Conservation (phyloP, 2,329 filamentous ascomycete genomes). For the Purpureocillium lavendulum region DNA sequence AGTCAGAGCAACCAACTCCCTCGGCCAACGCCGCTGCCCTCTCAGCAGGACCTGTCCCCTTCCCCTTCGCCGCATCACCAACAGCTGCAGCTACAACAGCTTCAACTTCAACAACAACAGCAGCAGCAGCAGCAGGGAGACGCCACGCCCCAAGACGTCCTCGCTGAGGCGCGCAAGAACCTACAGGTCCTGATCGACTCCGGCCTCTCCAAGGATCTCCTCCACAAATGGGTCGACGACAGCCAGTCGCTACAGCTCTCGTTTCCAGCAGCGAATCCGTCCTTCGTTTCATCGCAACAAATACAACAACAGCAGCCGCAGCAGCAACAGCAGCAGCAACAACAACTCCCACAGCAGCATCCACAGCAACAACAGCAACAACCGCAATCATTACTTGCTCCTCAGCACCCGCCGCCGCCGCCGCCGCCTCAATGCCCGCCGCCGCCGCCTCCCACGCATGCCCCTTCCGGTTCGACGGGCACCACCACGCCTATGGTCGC, state of each 20-base stretch:
- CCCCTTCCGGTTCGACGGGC: constrained; percentile 11
- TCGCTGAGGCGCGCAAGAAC: constrained; percentile 36
- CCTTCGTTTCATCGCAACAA: constrained; percentile 6
- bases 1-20: constrained; percentile 18
- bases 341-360: neutral
- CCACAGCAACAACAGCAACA: constrained; percentile 3
- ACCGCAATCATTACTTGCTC: constrained; percentile 12
- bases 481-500: constrained; percentile 9
- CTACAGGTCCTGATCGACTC: constrained; percentile 37
- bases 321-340: neutral
- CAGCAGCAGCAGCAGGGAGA: constrained; percentile 19
- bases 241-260: constrained; percentile 24
- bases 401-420: constrained; percentile 17
- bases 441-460: constrained; percentile 18
- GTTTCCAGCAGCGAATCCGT: constrained; percentile 9
- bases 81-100: too few species aligned
- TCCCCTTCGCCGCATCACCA: constrained; percentile 6
- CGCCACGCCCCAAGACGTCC: constrained; percentile 31
- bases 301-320: neutral
- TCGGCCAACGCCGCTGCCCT: constrained; percentile 14
- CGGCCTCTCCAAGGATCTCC: constrained; percentile 32
- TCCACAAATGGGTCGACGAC: constrained; percentile 31
- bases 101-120: too few species aligned
- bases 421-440: constrained; percentile 23
- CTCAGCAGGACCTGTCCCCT: constrained; percentile 13